phyloP scores from a whole-genome alignment of 495 filamentous ascomycete genomes.

The Chaetomium fimeti region DNA sequence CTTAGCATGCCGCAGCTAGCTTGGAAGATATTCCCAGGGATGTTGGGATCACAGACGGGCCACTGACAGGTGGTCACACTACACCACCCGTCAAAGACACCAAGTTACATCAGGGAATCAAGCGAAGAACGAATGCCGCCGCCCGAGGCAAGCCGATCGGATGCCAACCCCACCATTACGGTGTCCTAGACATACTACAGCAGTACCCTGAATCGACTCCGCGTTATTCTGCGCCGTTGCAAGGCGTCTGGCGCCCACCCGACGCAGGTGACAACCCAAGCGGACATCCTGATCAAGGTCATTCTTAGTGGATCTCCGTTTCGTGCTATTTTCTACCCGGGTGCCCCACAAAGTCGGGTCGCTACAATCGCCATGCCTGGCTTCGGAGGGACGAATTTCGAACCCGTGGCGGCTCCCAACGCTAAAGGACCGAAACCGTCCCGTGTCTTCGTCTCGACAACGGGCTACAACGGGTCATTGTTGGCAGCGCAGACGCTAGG shows the following conservation, averaged over 20 bases:
- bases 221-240: background rate
- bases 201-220: background rate
- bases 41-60: background rate
- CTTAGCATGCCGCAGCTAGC: background rate
- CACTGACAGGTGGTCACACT: background rate
- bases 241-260: background rate
- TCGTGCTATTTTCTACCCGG: conserved; percentile 18
- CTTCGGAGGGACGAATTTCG: conserved; percentile 19
- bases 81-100: background rate
- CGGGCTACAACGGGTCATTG: conserved; percentile 20
- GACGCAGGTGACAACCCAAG: background rate
- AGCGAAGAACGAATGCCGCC: background rate
- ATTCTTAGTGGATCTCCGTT: conserved; percentile 20
- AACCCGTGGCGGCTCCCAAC: background rate
- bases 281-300: background rate
- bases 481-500: conserved; percentile 17
- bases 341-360: conserved; percentile 15
- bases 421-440: conserved; percentile 16
- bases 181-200: background rate
- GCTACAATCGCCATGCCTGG: conserved; percentile 11
- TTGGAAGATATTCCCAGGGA: background rate
- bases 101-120: background rate
- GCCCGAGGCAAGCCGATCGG: background rate
- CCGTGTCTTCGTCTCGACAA: conserved; percentile 5
- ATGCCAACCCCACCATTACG: background rate